Evolutionary conservation across 2,329 filamentous ascomycete genomes (phyloP).

Genomic region (Juglanconis oblonga): DNA sequence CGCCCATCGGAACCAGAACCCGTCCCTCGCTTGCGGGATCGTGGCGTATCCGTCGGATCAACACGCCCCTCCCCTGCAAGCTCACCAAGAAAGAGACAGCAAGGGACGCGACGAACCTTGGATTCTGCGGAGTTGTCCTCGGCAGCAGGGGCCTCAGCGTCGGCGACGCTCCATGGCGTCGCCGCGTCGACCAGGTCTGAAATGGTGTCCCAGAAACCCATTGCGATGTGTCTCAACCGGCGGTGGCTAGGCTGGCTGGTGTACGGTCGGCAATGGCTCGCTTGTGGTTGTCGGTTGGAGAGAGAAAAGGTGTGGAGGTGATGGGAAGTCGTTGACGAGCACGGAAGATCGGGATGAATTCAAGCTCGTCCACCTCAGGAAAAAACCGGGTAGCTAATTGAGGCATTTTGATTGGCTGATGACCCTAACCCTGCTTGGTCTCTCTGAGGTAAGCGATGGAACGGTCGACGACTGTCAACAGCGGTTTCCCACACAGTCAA

Average conservation of each 20-base stretch:
- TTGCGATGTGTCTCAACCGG: constrained; percentile 44
- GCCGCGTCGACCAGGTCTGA: constrained; percentile 63
- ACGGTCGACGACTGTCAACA: no score
- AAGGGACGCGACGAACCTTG: constrained; percentile 37
- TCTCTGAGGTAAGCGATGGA: not conserved
- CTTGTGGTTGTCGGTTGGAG: constrained; percentile 23
- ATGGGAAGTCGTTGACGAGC: constrained; percentile 28
- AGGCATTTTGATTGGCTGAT: constrained; percentile 43
- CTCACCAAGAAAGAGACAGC: not conserved
- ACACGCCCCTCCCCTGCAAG: no score
- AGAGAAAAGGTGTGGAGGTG: constrained; percentile 26
- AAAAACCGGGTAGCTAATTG: constrained; percentile 45
- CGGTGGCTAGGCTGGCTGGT: constrained; percentile 23
- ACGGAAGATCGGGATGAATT: constrained; percentile 36
- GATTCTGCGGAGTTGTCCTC: constrained; percentile 43
- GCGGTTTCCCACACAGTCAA: no score
- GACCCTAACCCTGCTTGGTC: constrained; percentile 13
- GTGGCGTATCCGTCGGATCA: not conserved
- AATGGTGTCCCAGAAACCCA: constrained; percentile 67
- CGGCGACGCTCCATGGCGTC: constrained; percentile 61
- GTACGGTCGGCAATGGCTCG: constrained; percentile 25
- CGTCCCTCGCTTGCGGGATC: not conserved
- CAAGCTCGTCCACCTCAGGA: constrained; percentile 32
- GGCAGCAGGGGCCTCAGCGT: constrained; percentile 67
- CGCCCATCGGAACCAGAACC: not conserved